phyloP scores from a whole-genome alignment of 1,284 basidiomycete genomes.

The Ganoderma sinense region DNA sequence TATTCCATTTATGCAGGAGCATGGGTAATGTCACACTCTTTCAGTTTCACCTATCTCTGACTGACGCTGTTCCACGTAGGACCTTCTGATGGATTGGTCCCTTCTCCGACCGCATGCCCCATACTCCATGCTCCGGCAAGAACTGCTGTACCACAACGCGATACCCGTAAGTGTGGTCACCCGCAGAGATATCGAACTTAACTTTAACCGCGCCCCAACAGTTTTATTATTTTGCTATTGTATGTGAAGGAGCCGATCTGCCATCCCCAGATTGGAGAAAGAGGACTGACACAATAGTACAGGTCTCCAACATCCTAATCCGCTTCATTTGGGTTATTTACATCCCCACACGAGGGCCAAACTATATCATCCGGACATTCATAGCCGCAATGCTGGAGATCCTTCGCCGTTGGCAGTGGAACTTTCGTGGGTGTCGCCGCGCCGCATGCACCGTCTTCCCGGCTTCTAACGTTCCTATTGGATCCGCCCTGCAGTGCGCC shows the following conservation, averaged over 20 bases:
- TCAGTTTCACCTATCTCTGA: background rate
- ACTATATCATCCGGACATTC: constrained; percentile 68
- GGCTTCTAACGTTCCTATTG: background rate
- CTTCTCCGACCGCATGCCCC: constrained; percentile 66
- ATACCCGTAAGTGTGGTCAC: constrained; percentile 56
- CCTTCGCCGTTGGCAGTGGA: constrained; percentile 89
- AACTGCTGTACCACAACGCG: constrained; percentile 74
- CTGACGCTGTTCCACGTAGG: constrained; percentile 48
- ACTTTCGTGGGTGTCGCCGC: constrained; percentile 69
- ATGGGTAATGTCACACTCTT: constrained; percentile 67
- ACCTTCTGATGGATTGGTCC: constrained; percentile 86
- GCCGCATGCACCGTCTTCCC: background rate
- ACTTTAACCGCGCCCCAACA: constrained; percentile 38
- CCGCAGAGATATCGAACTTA: background rate
- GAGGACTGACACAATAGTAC: background rate
- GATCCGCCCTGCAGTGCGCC: constrained; percentile 56
- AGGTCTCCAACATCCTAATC: constrained; percentile 78
- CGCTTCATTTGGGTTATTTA: constrained; percentile 89
- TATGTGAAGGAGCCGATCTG: constrained; percentile 41
- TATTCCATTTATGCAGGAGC: constrained; percentile 76
- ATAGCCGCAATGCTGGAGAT: constrained; percentile 81
- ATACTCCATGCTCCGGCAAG: constrained; percentile 75
- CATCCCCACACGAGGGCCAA: constrained; percentile 62
- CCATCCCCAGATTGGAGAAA: background rate
- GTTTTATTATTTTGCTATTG: constrained; percentile 81